These are phyloP conservation scores for Xanthoceras sorbifolium DNA, from an alignment of 345 rosid genomes.

Conservation along the genomic window DNA sequence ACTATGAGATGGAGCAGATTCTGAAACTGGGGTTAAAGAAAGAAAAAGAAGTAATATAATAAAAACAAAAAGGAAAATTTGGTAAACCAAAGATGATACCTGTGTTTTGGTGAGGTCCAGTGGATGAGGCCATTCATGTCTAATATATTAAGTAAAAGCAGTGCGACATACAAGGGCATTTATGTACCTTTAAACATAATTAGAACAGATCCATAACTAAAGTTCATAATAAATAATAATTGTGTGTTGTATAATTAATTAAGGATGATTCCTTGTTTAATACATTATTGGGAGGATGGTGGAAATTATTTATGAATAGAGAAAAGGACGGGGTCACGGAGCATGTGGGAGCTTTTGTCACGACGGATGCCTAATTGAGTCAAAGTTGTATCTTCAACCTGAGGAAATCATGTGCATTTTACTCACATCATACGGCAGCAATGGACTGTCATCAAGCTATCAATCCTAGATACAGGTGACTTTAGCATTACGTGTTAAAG, in stretches of 20 bases:
- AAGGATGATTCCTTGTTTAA: background rate
- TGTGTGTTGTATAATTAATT: background rate
- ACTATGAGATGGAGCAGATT: background rate
- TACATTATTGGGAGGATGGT: slow-evolving; percentile 28
- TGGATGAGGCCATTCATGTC: background rate
- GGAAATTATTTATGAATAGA: slow-evolving; percentile 1
- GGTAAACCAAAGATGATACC: background rate
- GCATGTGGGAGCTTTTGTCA: background rate
- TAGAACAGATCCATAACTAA: background rate
- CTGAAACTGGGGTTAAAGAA: background rate
- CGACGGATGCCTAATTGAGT: background rate
- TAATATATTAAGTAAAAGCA: background rate
- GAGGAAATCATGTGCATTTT: background rate
- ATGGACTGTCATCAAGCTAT: slow-evolving; percentile 13
- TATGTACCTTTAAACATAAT: background rate
- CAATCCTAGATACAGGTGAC: background rate
- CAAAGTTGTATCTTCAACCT: background rate
- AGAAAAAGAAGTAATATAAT: background rate
- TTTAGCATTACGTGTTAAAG: background rate
- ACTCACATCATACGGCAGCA: slow-evolving; percentile 7
- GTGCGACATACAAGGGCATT: background rate
- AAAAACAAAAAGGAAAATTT: too few species aligned
- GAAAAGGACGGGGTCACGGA: background rate
- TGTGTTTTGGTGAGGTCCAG: background rate
- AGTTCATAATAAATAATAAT: background rate